Evolutionary conservation across 108 stramenopile species (phyloP).

Genomic region (Pseudonitzschia pungens): DNA sequence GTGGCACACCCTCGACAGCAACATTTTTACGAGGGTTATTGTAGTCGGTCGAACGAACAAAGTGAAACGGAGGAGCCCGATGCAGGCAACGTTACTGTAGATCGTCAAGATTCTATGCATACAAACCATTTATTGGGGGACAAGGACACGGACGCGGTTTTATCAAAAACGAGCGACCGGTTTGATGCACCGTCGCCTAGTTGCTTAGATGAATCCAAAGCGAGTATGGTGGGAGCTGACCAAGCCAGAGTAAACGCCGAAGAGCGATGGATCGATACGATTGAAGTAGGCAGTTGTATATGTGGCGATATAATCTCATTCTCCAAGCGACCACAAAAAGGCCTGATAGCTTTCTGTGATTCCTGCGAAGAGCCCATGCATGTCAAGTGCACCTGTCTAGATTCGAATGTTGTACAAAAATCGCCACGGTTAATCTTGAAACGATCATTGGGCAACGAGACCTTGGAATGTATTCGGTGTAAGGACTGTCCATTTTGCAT

Average conservation of each 20-base stretch:
- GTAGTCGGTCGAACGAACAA: background rate
- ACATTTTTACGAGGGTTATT: background rate
- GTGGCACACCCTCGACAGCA: conserved; percentile 13
- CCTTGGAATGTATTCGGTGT: conserved; percentile 15
- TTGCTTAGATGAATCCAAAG: background rate
- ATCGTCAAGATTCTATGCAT: background rate
- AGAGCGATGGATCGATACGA: conserved; percentile 26
- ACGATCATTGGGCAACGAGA: conserved; percentile 17
- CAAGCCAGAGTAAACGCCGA: background rate
- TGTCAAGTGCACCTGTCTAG: conserved; percentile 35
- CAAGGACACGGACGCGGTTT: background rate
- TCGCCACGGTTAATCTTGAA: background rate
- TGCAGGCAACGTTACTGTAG: background rate
- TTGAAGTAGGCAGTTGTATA: conserved; percentile 36
- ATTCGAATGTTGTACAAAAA: conserved; percentile 13
- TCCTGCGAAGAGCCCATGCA: conserved; percentile 45
- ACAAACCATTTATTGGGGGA: background rate
- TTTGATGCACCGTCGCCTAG: background rate
- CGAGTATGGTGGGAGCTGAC: conserved; percentile 14
- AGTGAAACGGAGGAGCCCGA: background rate
- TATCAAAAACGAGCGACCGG: background rate
- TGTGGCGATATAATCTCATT: conserved; percentile 36
- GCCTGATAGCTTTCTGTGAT: conserved; percentile 28
- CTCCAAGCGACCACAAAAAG: background rate
- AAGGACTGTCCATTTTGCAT: conserved; percentile 45